Evolutionary conservation across 2,329 filamentous ascomycete species (phyloP).

Genomic region (Bipolaris gigantea): DNA sequence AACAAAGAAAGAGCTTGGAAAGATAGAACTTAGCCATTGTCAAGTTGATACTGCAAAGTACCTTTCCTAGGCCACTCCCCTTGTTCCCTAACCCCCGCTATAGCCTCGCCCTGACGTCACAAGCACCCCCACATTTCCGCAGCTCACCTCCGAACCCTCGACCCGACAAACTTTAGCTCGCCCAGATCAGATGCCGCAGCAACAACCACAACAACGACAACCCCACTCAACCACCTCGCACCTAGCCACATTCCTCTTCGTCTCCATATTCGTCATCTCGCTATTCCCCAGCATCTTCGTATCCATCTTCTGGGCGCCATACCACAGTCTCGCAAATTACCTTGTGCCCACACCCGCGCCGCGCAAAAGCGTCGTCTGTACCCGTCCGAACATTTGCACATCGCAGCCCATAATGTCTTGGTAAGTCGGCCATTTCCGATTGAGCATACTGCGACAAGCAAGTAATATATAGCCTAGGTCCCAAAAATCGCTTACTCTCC

Average conservation of each 20-base stretch:
- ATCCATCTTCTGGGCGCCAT: conserved; percentile 44
- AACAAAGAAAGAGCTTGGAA: neutral
- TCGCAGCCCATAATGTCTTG: conserved; percentile 36
- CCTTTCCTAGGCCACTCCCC: too few relatives aligned
- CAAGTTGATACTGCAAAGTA: too few relatives aligned
- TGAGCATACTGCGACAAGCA: too few relatives aligned
- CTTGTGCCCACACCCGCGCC: conserved; percentile 25
- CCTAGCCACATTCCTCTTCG: conserved; percentile 50
- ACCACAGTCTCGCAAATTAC: conserved; percentile 32
- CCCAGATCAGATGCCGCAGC: conserved; percentile 21
- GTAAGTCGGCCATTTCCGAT: too few relatives aligned
- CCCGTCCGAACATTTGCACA: conserved; percentile 32
- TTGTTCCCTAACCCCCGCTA: neutral
- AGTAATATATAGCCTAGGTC: too few relatives aligned
- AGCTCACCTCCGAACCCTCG: conserved; percentile 6
- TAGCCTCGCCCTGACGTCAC: conserved; percentile 8
- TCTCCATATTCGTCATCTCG: conserved; percentile 53
- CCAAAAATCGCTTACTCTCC: conserved; percentile 83
- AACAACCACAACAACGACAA: conserved; percentile 13
- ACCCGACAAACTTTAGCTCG: conserved; percentile 12
- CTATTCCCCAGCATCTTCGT: conserved; percentile 55
- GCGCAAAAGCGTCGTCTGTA: conserved; percentile 28
- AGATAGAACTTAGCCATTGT: neutral
- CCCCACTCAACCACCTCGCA: conserved; percentile 34
- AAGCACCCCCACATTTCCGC: conserved; percentile 2